These are phyloP conservation scores for Trichophyton mentagrophytes DNA, from an alignment of 2,329 filamentous ascomycete genomes.

Conservation along the genomic window DNA sequence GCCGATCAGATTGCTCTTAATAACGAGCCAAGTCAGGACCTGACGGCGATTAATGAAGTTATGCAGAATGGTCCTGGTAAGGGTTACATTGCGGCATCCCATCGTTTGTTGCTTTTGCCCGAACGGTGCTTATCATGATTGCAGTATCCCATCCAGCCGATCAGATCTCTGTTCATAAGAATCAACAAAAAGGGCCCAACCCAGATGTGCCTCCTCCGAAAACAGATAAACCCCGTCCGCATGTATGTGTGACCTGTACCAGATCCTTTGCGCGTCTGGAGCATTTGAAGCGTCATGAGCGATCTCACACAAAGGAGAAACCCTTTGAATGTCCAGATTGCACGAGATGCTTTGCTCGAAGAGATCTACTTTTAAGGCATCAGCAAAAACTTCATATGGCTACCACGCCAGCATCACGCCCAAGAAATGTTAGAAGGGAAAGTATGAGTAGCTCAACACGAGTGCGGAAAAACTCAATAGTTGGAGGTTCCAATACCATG, in stretches of 20 bases:
- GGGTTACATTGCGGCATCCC: slow-evolving; percentile 12
- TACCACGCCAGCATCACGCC: slow-evolving; percentile 72
- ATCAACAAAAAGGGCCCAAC: slow-evolving; percentile 8
- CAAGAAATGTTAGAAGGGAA: slow-evolving; percentile 70
- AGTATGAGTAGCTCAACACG: slow-evolving; percentile 59
- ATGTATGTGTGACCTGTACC: slow-evolving; percentile 81
- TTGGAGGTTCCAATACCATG: slow-evolving; percentile 50
- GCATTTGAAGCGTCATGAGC: slow-evolving; percentile 92
- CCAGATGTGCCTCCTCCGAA: slow-evolving; percentile 45
- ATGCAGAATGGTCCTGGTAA: slow-evolving; percentile 29
- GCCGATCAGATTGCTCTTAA: slow-evolving; percentile 24
- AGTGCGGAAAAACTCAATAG: slow-evolving; percentile 86
- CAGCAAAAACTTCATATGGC: slow-evolving; percentile 98
- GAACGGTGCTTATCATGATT: slow-evolving; percentile 10
- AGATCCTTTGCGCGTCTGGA: slow-evolving; percentile 90
- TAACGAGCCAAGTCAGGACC: slow-evolving; percentile 27
- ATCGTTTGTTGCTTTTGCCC: slow-evolving; percentile 2
- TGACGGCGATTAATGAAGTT: slow-evolving; percentile 31
- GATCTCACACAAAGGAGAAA: slow-evolving; percentile 98
- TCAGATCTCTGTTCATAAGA: background rate
- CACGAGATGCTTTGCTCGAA: slow-evolving; percentile 81
- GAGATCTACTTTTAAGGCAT: slow-evolving; percentile 82
- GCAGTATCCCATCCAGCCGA: slow-evolving; percentile 9
- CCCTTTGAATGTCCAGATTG: slow-evolving; percentile 96
- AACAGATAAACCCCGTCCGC: slow-evolving; percentile 91